These are phyloP conservation scores for Flueggea neowawraea DNA, from an alignment of 441 rosid genomes.

Conservation along the genomic window DNA sequence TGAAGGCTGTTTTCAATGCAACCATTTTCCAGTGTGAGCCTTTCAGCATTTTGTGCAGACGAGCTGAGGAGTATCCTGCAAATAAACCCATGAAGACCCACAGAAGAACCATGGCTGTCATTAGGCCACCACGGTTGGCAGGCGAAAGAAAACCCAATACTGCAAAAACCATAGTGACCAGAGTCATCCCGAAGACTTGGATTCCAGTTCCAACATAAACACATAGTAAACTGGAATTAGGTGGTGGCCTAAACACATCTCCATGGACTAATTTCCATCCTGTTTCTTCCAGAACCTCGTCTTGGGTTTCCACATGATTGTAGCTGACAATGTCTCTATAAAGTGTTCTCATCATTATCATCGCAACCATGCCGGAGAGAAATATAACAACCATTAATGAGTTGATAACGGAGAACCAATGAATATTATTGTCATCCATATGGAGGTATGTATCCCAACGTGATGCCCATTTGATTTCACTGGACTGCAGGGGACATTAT, in stretches of 20 bases:
- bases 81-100: constrained; percentile 94
- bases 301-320: constrained; percentile 81
- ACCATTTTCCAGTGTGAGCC: constrained; percentile 75
- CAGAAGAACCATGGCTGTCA: constrained; percentile 90
- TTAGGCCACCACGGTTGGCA: constrained; percentile 87
- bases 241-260: constrained; percentile 77
- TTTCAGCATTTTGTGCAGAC: constrained; percentile 73
- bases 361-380: constrained; percentile 91
- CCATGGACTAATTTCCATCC: constrained; percentile 93
- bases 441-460: constrained; percentile 91
- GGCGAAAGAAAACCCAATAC: constrained; percentile 83
- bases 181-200: constrained; percentile 76
- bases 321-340: constrained; percentile 81
- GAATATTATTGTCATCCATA: constrained; percentile 84
- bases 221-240: constrained; percentile 64
- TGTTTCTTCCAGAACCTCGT: constrained; percentile 82
- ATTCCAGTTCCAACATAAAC: constrained; percentile 85
- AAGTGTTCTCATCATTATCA: constrained; percentile 89
- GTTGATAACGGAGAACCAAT: constrained; percentile 86
- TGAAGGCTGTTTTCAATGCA: constrained; percentile 72
- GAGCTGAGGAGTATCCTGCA: constrained; percentile 80
- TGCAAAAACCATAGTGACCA: constrained; percentile 88
- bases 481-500: constrained; percentile 13
- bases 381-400: constrained; percentile 85
- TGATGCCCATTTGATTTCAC: constrained; percentile 93